Evolutionary conservation across 225 moss, liverwort and hornwort genomes (phyloP).

Genomic region (Straminergon stramineum): DNA sequence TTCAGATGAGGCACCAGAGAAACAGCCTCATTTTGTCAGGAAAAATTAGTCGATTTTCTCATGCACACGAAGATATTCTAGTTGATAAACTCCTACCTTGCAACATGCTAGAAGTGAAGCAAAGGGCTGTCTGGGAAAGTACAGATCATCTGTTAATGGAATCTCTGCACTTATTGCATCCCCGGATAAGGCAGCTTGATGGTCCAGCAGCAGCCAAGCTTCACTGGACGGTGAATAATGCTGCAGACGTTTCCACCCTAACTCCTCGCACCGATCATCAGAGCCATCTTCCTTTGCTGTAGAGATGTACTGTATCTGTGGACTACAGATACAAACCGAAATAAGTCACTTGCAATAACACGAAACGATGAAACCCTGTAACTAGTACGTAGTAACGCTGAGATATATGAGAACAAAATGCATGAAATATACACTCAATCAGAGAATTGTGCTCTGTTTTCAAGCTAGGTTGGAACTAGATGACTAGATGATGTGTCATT

Average conservation of each 20-base stretch:
- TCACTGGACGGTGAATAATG: slow-evolving; percentile 41
- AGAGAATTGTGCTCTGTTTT: not conserved
- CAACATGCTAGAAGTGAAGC: slow-evolving; percentile 64
- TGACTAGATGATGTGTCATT: not conserved
- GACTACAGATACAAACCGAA: slow-evolving; percentile 17
- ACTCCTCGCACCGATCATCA: slow-evolving; percentile 63
- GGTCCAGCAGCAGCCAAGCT: slow-evolving; percentile 42
- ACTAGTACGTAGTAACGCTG: not conserved
- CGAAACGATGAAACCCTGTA: not conserved
- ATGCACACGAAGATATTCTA: not conserved
- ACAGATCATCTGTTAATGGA: slow-evolving; percentile 57
- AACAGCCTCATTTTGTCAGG: not conserved
- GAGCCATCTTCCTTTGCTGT: slow-evolving; percentile 55
- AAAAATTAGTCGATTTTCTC: not conserved
- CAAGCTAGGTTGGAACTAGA: not conserved
- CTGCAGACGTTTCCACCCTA: slow-evolving; percentile 64
- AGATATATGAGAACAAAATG: not conserved
- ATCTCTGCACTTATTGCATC: slow-evolving; percentile 24
- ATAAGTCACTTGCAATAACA: not conserved
- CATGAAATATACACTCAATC: not conserved
- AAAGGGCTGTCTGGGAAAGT: slow-evolving; percentile 79
- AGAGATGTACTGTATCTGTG: slow-evolving; percentile 79
- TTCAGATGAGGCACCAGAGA: not conserved
- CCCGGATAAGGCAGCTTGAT: slow-evolving; percentile 16
- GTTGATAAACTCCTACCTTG: slow-evolving; percentile 45